Conservation (phyloP, 2,329 filamentous ascomycete genomes). For the Hymenotorrendiella dingleyae region DNA sequence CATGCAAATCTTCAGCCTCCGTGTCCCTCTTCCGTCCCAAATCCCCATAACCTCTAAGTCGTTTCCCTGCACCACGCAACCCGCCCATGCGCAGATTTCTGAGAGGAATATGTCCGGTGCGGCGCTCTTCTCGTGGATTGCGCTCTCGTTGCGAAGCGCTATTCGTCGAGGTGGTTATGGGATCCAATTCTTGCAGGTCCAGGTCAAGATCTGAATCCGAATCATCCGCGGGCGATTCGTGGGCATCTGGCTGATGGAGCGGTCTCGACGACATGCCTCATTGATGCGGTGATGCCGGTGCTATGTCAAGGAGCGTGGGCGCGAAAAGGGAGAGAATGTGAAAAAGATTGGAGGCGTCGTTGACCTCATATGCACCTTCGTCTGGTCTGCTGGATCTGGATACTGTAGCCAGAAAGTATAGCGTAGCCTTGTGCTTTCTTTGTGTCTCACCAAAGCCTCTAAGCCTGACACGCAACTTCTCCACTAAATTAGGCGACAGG, state of each 20-base stretch:
- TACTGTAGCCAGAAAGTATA: too few relatives aligned
- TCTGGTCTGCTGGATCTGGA: too few relatives aligned
- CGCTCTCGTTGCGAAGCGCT: conserved; percentile 26
- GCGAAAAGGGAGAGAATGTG: not conserved
- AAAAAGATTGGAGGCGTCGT: not conserved
- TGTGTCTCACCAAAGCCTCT: conserved; percentile 18
- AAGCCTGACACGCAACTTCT: too few relatives aligned
- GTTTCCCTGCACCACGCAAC: conserved; percentile 49
- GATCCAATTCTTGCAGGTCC: conserved; percentile 75
- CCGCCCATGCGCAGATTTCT: conserved; percentile 64
- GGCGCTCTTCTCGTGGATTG: conserved; percentile 25
- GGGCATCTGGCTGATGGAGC: conserved; percentile 34
- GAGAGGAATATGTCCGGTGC: conserved; percentile 54
- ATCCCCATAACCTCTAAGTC: conserved; percentile 50
- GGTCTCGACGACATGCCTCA: conserved; percentile 33
- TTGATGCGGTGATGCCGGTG: conserved; percentile 26
- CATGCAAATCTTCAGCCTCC: conserved; percentile 59
- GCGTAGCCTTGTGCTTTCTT: conserved; percentile 19
- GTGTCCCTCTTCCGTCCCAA: conserved; percentile 51
- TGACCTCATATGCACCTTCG: not conserved
- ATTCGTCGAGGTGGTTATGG: conserved; percentile 32
- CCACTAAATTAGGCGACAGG: too few relatives aligned
- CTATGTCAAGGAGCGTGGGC: not conserved
- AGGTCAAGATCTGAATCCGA: conserved; percentile 73
- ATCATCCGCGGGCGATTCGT: conserved; percentile 60